These are phyloP conservation scores for Lasiodiplodia theobromae DNA, from an alignment of 2,329 filamentous ascomycete genomes.

Conservation along the genomic window DNA sequence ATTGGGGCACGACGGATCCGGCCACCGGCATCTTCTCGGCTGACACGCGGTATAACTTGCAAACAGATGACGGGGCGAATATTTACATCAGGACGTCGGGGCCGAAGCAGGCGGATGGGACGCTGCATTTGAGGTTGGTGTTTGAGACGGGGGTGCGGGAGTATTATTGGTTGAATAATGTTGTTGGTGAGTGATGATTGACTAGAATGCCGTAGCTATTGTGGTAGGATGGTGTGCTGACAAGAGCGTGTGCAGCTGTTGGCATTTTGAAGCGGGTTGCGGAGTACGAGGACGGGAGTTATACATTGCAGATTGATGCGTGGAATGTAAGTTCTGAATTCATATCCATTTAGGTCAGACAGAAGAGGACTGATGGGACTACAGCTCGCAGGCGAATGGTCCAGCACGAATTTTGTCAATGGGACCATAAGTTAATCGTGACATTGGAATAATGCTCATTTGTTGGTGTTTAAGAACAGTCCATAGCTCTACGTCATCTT, in stretches of 20 bases:
- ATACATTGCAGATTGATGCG: conserved; percentile 31
- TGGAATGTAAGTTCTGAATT: conserved; percentile 31
- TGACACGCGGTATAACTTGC: conserved; percentile 48
- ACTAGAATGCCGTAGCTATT: too few relatives aligned
- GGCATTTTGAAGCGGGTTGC: conserved; percentile 12
- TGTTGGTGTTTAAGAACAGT: not conserved
- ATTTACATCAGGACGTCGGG: conserved; percentile 46
- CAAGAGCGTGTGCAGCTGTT: not conserved
- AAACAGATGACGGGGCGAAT: conserved; percentile 45
- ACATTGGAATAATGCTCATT: not conserved
- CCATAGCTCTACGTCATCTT: too few relatives aligned
- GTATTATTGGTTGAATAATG: conserved; percentile 49
- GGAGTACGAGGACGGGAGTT: conserved; percentile 29
- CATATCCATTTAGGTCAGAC: too few relatives aligned
- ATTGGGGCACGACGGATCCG: conserved; percentile 46
- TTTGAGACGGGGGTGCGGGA: conserved; percentile 46
- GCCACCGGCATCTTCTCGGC: conserved; percentile 42
- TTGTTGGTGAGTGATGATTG: conserved; percentile 36
- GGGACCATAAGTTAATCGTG: not conserved
- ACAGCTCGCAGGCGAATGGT: conserved; percentile 11
- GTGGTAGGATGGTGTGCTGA: too few relatives aligned
- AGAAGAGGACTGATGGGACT: not conserved
- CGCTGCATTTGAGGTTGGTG: conserved; percentile 41
- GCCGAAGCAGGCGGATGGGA: conserved; percentile 37
- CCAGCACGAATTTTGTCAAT: not conserved